Evolutionary conservation across 768 basidiomycete genomes (phyloP).

Genomic region (Amanita rimosa): DNA sequence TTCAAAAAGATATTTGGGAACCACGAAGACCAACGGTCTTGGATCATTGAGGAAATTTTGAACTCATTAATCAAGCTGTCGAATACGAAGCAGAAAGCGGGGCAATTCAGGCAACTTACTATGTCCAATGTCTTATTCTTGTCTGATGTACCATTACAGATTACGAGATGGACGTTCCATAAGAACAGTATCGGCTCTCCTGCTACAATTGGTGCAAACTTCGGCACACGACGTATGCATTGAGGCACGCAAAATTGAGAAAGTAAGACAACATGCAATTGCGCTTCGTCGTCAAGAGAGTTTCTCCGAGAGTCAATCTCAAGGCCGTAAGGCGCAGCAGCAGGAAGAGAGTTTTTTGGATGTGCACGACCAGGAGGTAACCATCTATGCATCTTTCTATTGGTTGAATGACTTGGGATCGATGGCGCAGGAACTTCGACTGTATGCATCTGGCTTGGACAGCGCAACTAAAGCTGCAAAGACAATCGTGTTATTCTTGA

Average conservation of each 20-base stretch:
- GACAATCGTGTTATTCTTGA: constrained; percentile 71
- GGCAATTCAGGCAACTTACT: constrained; percentile 67
- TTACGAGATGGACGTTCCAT: constrained; percentile 87
- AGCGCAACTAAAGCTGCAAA: constrained; percentile 79
- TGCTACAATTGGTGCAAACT: constrained; percentile 94
- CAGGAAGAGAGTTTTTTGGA: constrained; percentile 43
- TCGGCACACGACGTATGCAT: constrained; percentile 80
- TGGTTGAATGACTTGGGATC: neutral
- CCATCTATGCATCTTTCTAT: neutral
- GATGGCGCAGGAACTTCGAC: constrained; percentile 44
- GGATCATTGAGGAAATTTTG: constrained; percentile 98
- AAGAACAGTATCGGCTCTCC: constrained; percentile 84
- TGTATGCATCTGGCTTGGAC: constrained; percentile 66
- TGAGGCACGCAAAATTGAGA: constrained; percentile 52
- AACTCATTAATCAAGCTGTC: constrained; percentile 83
- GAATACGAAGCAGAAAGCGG: constrained; percentile 81
- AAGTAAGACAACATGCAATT: constrained; percentile 47
- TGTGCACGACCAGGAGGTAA: constrained; percentile 58
- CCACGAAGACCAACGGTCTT: constrained; percentile 82
- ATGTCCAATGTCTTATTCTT: neutral
- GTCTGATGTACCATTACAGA: constrained; percentile 26
- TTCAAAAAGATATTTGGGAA: constrained; percentile 72
- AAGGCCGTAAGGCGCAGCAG: constrained; percentile 10
- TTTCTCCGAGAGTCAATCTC: constrained; percentile 31
- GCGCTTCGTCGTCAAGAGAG: constrained; percentile 58